Conservation (phyloP, 306 rosid species). For the Morella rubra region DNA sequence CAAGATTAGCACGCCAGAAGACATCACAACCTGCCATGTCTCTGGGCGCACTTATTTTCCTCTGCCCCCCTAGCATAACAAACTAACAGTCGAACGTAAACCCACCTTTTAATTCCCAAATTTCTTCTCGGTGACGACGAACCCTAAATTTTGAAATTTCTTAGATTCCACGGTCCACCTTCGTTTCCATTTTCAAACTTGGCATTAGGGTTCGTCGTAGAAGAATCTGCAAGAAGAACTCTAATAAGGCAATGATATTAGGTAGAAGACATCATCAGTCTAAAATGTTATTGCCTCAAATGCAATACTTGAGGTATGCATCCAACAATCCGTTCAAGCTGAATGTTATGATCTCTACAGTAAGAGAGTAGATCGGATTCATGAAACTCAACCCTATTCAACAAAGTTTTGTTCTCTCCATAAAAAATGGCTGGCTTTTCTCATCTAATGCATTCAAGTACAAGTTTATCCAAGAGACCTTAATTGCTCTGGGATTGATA, state of each 20-base stretch:
- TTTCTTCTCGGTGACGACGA: no score
- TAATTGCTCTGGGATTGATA: conserved; percentile 89
- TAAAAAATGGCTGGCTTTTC: conserved; percentile 67
- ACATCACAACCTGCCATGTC: no score
- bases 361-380: conserved; percentile 91
- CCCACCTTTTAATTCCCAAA: no score
- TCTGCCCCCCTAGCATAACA: no score
- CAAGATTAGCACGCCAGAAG: no score
- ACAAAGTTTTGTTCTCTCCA: conserved; percentile 69
- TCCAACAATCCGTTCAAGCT: conserved; percentile 91
- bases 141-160: no score
- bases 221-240: conserved; percentile 69
- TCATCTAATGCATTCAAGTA: conserved; percentile 89
- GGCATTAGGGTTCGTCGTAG: no score
- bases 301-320: conserved; percentile 94
- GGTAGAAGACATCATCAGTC: conserved; percentile 6
- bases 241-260: conserved; percentile 14
- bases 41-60: no score
- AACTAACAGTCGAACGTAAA: no score
- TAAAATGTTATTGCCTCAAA: not conserved
- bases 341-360: conserved; percentile 70
- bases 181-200: no score
- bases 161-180: no score
- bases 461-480: conserved; percentile 85
- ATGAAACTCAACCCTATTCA: conserved; percentile 91